Base-by-base conservation (phyloP, 108 stramenopile genomes). In the Ochromonas danica region DNA sequence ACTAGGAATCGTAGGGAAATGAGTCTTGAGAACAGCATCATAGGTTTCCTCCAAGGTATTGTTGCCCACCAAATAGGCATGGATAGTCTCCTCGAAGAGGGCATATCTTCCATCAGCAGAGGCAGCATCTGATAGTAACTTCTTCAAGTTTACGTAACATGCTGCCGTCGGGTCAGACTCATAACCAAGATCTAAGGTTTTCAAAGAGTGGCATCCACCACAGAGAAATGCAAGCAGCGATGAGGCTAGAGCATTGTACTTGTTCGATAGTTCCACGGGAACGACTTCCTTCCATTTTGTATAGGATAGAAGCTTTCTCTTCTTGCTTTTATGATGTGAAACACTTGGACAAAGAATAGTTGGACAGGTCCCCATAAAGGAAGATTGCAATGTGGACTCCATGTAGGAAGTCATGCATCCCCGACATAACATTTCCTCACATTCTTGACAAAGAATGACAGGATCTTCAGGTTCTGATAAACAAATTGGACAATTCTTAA, bases 121-220 rank as follows among this genome's bases (percentile, higher is more conserved):
- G 6, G 14, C 45, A 31, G 63, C 14, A 28, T 28, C 63, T 17
- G 51, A 17, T 22, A 57, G 22, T 10, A 57, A 22, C 51, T 57
- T 57, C 22, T 57, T 22, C 10, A 57, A 17, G 17, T 57, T 57
- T 10, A 10, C 22, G 51, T 57, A 57, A 57, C 22, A 22, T 22
- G 10, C 51, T 17, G 51, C 10, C 17, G 51, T 17, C 17, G 51
- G 10, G 22, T 57, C 51, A 10, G 51, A 22, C 22, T 57, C 51
- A 22, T 10, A 22, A 14, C 63, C 63, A 36, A 67, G 14, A 36
- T 67, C 63, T 25, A 67, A 36, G 6, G 63, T 31, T 36, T 67
- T 67, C 63, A 67, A 67, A 6, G 63, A 3, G 31, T 67, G 63
- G 25, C 63, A 67, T 10, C 63, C 63, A 67, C 63, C 63, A 36